Conservation (phyloP, 225 moss, liverwort and hornwort genomes). For the Pseudoscleropodium purum region DNA sequence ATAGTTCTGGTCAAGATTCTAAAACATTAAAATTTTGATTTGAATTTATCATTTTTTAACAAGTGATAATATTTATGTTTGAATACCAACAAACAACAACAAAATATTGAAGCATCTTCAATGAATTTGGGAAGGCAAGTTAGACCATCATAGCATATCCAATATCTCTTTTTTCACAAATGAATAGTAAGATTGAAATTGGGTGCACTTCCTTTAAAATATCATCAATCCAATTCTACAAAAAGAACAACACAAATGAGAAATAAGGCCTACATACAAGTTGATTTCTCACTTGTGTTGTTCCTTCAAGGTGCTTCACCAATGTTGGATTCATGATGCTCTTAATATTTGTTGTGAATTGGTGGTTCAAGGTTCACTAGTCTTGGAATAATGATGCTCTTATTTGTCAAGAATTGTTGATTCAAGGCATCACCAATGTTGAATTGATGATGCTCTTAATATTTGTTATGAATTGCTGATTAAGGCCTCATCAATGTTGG, state of each 20-base stretch:
- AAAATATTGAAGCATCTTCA: background rate
- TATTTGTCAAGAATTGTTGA: background rate
- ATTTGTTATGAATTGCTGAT: background rate
- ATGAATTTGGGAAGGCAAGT: background rate
- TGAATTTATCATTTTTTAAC: too few species aligned
- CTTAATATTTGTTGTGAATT: background rate
- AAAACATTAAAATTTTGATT: background rate
- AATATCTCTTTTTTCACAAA: background rate
- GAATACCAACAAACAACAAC: background rate
- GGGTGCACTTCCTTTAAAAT: background rate
- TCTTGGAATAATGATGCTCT: background rate
- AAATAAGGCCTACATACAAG: too few species aligned
- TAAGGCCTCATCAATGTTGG: too few species aligned
- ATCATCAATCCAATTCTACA: background rate
- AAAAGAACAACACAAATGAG: too few species aligned
- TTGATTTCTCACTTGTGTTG: too few species aligned
- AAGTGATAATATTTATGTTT: background rate
- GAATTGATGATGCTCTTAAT: background rate
- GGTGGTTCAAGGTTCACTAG: too few species aligned
- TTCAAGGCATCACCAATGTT: background rate
- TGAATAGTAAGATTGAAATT: background rate
- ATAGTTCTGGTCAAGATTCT: background rate
- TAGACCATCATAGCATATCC: accelerated
- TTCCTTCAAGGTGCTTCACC: too few species aligned
- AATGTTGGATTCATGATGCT: too few species aligned